Evolutionary conservation across 75 land plant species (phyloP), one percentile per base, ranked within the genome.

Genomic region (Pinus tabuliformis): DNA sequence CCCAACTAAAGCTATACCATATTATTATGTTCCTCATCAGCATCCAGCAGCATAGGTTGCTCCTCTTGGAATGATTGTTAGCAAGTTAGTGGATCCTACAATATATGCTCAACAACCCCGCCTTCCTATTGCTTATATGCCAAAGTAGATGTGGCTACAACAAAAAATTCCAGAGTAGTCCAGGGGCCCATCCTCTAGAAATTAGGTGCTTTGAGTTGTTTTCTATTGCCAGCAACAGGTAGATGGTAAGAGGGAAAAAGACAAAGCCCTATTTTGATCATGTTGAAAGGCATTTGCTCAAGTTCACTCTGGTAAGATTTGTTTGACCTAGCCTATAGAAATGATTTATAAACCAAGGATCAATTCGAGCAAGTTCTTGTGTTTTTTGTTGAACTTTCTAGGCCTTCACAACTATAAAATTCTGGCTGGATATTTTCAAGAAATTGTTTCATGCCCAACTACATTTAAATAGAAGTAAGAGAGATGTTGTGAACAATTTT

Each of bases 1-100:
- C 18, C 87, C 88, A 42, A 80, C 81, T 3, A 93, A 90, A 17
- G 37, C 85, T 20, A 70, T 89, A 18, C 89, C 93, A 22, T 93
- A 88, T 75, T 93, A 88, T 64, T 93, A 91, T 77, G 80, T 82
- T 28, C 84, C 83, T 1, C 81, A 81, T 59, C 84, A 68, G 52
- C 57, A 39, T 42, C 30, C 59, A 28, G 72, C 37, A 28, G 75
- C 61, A 68, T 66, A 70, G n/a, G 82, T 80, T 9, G 82, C 72
- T 15, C 62, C 77, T 5, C 75, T 80, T 21, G 89, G 89, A 57
- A 84, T 84, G 86, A 85, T 81, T 24, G 73, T 85, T 80, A 84
- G 84, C 33, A 83, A 80, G 59, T 80, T 82, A 8, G 85, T 86
- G 17, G 86, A 83, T 78, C 80, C 83, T 21, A 57, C 79, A 36